Evolutionary conservation across 495 filamentous ascomycete species (phyloP).

Genomic region (Aspergillus sclerotioniger): DNA sequence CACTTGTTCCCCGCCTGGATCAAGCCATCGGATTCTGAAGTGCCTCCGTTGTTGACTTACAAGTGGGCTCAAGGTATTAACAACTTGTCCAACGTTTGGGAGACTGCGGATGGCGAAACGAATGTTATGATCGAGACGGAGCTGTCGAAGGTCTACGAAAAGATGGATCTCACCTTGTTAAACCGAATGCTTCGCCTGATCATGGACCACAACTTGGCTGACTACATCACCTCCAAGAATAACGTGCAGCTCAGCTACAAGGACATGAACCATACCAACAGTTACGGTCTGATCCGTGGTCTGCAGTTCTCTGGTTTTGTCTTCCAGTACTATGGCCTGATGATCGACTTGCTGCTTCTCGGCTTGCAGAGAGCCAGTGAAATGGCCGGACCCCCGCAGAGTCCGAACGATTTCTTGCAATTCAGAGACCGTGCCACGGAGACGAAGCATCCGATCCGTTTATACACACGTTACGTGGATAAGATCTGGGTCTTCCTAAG

Average conservation of each 20-base stretch:
- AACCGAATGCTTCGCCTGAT: slow-evolving; percentile 92
- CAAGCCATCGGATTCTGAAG: slow-evolving; percentile 98
- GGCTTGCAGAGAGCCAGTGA: slow-evolving; percentile 93
- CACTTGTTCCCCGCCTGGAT: slow-evolving; percentile 99
- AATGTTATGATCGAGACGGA: slow-evolving; percentile 99
- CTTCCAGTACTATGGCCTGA: slow-evolving; percentile 98
- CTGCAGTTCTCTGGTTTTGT: slow-evolving; percentile 98
- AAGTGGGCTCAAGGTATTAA: slow-evolving; percentile 99
- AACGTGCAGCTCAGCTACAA: slow-evolving; percentile 99
- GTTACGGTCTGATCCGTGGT: slow-evolving; percentile 96
- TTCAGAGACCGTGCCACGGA: slow-evolving; percentile 91
- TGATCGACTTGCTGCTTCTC: slow-evolving; percentile 89
- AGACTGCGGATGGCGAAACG: slow-evolving; percentile 90
- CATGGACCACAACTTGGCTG: slow-evolving; percentile 99
- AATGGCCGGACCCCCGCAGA: slow-evolving; percentile 94
- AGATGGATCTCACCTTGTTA: slow-evolving; percentile 94
- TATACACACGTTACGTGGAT: slow-evolving; percentile 98
- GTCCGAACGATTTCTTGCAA: slow-evolving; percentile 97
- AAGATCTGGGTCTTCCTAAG: slow-evolving; percentile 98
- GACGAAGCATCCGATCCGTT: slow-evolving; percentile 86
- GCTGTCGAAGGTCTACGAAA: slow-evolving; percentile 98
- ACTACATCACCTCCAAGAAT: slow-evolving; percentile 99
- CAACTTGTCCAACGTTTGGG: slow-evolving; percentile 97
- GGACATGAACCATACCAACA: slow-evolving; percentile 99
- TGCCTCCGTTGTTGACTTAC: slow-evolving; percentile 93